Percentiles rank a stretch among this genome's conserved stretches.
Conservation (phyloP, 345 rosid genomes). For the Microcos paniculata region DNA sequence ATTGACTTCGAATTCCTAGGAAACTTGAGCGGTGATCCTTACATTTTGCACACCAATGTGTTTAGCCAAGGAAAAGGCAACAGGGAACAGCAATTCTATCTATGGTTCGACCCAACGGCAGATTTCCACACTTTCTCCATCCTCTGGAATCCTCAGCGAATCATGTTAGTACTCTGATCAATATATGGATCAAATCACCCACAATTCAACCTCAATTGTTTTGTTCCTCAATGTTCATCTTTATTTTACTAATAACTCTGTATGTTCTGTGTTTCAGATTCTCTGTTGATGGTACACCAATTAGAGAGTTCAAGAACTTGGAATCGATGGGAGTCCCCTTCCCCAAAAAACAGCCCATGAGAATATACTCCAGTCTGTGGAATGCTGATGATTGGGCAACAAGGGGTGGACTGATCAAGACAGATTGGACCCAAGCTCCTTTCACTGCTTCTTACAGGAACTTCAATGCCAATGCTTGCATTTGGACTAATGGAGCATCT, state of each 20-base stretch:
- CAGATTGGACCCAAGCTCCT: slow-evolving; percentile 56
- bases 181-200: too few species aligned
- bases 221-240: too few species aligned
- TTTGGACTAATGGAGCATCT: slow-evolving; percentile 31
- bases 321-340: slow-evolving; percentile 45
- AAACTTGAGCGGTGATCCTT: slow-evolving; percentile 59
- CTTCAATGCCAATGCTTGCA: slow-evolving; percentile 42
- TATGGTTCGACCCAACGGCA: slow-evolving; percentile 67
- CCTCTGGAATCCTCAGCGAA: slow-evolving; percentile 59
- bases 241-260: too few species aligned
- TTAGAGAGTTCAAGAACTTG: slow-evolving; percentile 65
- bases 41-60: slow-evolving; percentile 63
- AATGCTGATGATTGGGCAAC: slow-evolving; percentile 80
- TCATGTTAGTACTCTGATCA: slow-evolving; percentile 46
- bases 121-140: slow-evolving; percentile 70
- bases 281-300: slow-evolving; percentile 56
- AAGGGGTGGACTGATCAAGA: slow-evolving; percentile 64
- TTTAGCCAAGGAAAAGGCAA: slow-evolving; percentile 58
- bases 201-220: too few species aligned
- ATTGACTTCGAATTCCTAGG: slow-evolving; percentile 71
- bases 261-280: slow-evolving; percentile 31
- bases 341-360: slow-evolving; percentile 66
- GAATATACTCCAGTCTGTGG: slow-evolving; percentile 57
- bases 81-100: slow-evolving; percentile 63
- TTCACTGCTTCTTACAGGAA: slow-evolving; percentile 51